Evolutionary conservation across 2,329 filamentous ascomycete genomes (phyloP).

Genomic region (Colletotrichum musicola): DNA sequence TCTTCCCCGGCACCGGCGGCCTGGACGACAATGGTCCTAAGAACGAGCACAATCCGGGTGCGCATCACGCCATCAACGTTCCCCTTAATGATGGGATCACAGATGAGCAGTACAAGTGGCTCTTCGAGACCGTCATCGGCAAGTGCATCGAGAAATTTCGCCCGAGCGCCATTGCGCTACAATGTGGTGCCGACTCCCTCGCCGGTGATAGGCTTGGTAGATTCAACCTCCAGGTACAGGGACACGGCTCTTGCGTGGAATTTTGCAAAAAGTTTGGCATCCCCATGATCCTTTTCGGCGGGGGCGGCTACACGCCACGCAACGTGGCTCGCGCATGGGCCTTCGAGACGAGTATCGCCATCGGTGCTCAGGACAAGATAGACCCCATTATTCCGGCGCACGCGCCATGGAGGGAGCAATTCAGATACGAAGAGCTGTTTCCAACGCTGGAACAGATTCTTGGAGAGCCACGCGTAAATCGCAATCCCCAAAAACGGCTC

Average conservation of each 20-base stretch:
- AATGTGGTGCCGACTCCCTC: constrained; percentile 95
- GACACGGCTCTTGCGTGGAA: constrained; percentile 90
- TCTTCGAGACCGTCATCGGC: constrained; percentile 86
- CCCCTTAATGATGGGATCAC: constrained; percentile 92
- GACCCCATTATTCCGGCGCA: constrained; percentile 80
- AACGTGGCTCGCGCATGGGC: constrained; percentile 98
- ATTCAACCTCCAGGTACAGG: constrained; percentile 96
- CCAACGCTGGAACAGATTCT: constrained; percentile 83
- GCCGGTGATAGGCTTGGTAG: constrained; percentile 93
- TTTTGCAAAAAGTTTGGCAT: constrained; percentile 86
- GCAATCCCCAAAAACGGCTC: constrained; percentile 82
- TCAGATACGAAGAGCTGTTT: constrained; percentile 84
- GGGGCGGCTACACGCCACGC: constrained; percentile 94
- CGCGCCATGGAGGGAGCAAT: constrained; percentile 88
- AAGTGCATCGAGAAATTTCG: constrained; percentile 84
- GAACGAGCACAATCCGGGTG: constrained; percentile 86
- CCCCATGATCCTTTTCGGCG: constrained; percentile 91
- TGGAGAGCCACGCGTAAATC: constrained; percentile 78
- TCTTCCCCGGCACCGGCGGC: constrained; percentile 93
- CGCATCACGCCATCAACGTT: constrained; percentile 91
- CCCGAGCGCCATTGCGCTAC: constrained; percentile 91
- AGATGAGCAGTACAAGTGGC: constrained; percentile 86
- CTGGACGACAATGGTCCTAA: constrained; percentile 87
- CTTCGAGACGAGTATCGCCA: constrained; percentile 93
- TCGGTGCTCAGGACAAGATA: constrained; percentile 79